phyloP scores from a whole-genome alignment of 1,139 yeast genomes.

The Nematodospora anomalae region DNA sequence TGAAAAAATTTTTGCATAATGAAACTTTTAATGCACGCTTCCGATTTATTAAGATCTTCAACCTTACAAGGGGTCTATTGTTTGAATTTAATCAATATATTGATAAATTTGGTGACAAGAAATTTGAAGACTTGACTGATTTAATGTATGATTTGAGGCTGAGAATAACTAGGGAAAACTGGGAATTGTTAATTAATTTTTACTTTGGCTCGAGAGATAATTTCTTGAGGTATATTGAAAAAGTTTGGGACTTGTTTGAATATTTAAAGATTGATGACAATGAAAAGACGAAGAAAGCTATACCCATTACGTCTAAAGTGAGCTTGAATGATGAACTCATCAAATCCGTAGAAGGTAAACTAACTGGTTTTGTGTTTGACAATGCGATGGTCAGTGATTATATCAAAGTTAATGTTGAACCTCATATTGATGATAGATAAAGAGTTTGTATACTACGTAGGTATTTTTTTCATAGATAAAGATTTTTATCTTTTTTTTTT shows the following conservation, averaged over 20 bases:
- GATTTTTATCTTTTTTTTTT: too few species aligned
- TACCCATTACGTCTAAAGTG: conserved; percentile 21
- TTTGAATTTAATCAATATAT: conserved; percentile 14
- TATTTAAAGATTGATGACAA: conserved; percentile 18
- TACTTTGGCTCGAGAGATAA: conserved; percentile 35
- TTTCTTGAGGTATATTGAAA: conserved; percentile 25
- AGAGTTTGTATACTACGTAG: too few species aligned
- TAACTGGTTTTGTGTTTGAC: conserved; percentile 26
- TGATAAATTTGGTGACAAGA: background rate
- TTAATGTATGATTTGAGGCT: conserved; percentile 12
- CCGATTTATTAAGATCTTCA: conserved; percentile 5
- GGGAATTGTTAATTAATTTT: conserved; percentile 22
- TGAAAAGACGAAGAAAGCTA: conserved; percentile 6
- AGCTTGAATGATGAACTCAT: conserved; percentile 24
- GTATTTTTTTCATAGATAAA: too few species aligned
- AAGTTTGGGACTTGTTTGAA: conserved; percentile 29
- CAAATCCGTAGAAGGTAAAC: conserved; percentile 16
- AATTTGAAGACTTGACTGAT: conserved; percentile 11
- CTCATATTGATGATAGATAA: conserved; percentile 16
- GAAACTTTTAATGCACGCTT: conserved; percentile 1
- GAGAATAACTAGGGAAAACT: conserved; percentile 12
- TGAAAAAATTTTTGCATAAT: conserved; percentile 9
- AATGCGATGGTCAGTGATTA: conserved; percentile 25
- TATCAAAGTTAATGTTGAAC: conserved; percentile 25
- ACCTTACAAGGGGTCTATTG: conserved; percentile 12